Evolutionary conservation across 768 basidiomycete species (phyloP).

Genomic region (Gyrodon lividus): DNA sequence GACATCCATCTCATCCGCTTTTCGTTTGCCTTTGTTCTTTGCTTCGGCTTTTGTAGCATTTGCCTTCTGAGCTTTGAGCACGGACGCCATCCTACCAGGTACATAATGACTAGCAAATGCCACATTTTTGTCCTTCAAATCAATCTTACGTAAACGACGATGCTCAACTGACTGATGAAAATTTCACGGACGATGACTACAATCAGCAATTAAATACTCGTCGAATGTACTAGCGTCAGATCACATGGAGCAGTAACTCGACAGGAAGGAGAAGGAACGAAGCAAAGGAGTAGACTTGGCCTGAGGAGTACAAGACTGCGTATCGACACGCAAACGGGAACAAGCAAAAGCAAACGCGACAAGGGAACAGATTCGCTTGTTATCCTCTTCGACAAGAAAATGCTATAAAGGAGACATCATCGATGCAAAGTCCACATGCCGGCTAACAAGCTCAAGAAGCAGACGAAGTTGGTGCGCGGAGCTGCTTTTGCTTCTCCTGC

Average conservation of each 20-base stretch:
- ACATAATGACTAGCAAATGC: too few species aligned
- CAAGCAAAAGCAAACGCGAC: background rate
- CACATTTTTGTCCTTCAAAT: background rate
- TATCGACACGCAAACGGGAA: slow-evolving; percentile 9
- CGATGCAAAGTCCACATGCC: background rate
- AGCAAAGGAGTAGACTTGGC: background rate
- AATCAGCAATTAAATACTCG: background rate
- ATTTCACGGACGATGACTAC: background rate
- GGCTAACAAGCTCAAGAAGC: slow-evolving; percentile 22
- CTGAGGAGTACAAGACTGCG: slow-evolving; percentile 13
- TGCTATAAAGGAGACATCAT: background rate
- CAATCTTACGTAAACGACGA: slow-evolving; percentile 25
- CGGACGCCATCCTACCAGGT: slow-evolving; percentile 51
- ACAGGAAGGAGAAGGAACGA: background rate
- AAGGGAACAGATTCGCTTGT: background rate
- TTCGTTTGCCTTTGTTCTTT: slow-evolving; percentile 56
- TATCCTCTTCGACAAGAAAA: slow-evolving; percentile 4
- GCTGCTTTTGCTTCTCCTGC: slow-evolving; percentile 87
- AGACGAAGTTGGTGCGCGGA: slow-evolving; percentile 37
- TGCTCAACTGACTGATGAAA: background rate
- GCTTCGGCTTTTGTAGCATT: slow-evolving; percentile 50
- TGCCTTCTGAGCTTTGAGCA: slow-evolving; percentile 59
- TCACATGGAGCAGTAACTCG: background rate
- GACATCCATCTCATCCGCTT: slow-evolving; percentile 60
- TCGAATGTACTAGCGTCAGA: background rate